These are phyloP conservation scores for Microdochium nivale DNA, from an alignment of 2,329 filamentous ascomycete genomes.

Conservation along the genomic window DNA sequence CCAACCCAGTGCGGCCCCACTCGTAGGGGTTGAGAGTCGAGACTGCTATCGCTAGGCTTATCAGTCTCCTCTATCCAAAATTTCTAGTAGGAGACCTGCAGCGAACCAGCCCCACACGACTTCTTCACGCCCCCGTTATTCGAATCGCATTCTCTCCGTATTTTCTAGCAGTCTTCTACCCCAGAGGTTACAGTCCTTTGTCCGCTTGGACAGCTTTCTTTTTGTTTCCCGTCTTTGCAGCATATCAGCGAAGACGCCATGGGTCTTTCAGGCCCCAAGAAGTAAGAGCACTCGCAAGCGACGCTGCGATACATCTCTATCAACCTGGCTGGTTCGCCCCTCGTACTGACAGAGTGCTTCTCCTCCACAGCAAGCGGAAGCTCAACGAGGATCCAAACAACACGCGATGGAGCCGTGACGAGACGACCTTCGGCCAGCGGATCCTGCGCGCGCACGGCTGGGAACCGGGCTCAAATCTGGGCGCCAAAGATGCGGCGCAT, in stretches of 20 bases:
- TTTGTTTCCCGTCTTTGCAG: neutral
- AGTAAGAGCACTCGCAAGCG: conserved; percentile 33
- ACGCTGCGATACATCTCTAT: conserved; percentile 6
- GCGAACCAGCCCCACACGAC: neutral
- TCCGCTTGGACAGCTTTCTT: neutral
- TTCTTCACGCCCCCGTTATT: neutral
- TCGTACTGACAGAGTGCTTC: conserved; percentile 28
- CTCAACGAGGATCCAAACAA: conserved; percentile 92
- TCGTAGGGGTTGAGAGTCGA: neutral
- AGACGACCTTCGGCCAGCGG: conserved; percentile 76
- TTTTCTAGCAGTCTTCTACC: neutral
- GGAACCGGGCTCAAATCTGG: conserved; percentile 77
- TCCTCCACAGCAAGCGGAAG: conserved; percentile 38
- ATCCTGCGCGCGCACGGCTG: conserved; percentile 86
- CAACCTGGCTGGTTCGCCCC: neutral
- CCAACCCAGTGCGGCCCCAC: neutral
- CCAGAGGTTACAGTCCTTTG: neutral
- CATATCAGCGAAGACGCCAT: conserved; percentile 28
- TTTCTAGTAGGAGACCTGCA: conserved; percentile 1
- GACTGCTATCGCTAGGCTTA: neutral
- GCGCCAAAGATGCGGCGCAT: conserved; percentile 67
- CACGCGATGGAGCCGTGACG: conserved; percentile 81
- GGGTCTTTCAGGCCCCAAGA: conserved; percentile 61
- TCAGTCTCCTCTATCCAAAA: conserved; percentile 1
- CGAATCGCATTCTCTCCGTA: neutral